Conservation (phyloP, 2,329 filamentous ascomycete species). For the Aspergillus ustus region DNA sequence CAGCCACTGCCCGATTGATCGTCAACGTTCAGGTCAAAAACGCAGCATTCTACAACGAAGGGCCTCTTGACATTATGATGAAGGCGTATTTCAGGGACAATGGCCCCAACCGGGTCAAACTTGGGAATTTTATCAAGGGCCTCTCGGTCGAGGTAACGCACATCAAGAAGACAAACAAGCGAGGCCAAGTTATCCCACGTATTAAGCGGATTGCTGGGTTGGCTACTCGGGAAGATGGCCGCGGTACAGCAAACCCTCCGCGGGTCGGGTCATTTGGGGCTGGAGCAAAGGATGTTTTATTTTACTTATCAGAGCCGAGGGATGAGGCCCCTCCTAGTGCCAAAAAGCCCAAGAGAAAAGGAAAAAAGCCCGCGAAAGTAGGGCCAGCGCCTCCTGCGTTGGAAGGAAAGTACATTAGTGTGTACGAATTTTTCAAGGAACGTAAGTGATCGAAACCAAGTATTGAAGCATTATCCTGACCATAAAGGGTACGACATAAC, state of each 20-base stretch:
- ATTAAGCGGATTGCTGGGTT: slow-evolving; percentile 3
- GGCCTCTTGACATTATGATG: not conserved
- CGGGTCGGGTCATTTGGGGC: no score
- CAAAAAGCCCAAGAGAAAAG: no score
- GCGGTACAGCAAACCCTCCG: not conserved
- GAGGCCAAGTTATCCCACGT: not conserved
- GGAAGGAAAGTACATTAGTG: no score
- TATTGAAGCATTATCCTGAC: no score
- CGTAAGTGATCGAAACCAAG: no score
- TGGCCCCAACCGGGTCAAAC: not conserved
- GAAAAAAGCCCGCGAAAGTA: no score
- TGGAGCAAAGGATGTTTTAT: no score
- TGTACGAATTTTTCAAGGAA: no score
- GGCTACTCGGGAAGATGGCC: slow-evolving; percentile 6
- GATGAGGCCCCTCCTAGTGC: no score
- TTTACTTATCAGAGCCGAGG: no score
- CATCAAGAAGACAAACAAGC: not conserved
- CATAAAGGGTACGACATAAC: no score
- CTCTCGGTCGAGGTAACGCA: slow-evolving; percentile 1
- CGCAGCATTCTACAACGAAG: slow-evolving; percentile 1
- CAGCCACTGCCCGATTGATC: slow-evolving; percentile 61
- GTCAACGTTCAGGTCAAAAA: slow-evolving; percentile 62
- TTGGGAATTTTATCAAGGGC: not conserved
- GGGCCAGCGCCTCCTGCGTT: no score
- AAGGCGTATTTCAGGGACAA: not conserved